Evolutionary conservation across 2,329 filamentous ascomycete species (phyloP).

Genomic region (Phialophora tarda): DNA sequence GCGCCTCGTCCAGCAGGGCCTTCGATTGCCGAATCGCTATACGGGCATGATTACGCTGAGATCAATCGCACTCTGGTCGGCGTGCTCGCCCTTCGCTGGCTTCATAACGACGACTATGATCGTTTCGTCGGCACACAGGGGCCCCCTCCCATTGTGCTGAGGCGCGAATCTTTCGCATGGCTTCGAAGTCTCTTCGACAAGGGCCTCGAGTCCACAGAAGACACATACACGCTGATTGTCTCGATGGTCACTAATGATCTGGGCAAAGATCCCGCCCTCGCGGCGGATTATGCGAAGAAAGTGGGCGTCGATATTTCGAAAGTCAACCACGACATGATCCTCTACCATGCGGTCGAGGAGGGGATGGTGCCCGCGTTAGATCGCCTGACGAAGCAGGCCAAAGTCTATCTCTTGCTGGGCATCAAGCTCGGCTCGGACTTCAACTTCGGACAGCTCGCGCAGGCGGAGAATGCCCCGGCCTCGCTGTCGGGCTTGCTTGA

Average conservation of each 20-base stretch:
- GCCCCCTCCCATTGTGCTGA: conserved; percentile 36
- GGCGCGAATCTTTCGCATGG: conserved; percentile 41
- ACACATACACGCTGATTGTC: conserved; percentile 44
- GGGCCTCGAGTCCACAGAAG: conserved; percentile 29
- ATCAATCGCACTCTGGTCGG: conserved; percentile 49
- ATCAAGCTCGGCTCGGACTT: conserved; percentile 46
- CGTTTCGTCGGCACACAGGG: conserved; percentile 42
- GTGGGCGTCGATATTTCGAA: conserved; percentile 24
- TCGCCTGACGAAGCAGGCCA: conserved; percentile 33
- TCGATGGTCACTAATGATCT: conserved; percentile 48
- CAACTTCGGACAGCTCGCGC: conserved; percentile 49
- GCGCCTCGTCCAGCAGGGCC: conserved; percentile 14
- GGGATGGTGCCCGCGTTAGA: conserved; percentile 42
- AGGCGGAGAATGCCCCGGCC: conserved; percentile 46
- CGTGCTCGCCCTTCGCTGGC: conserved; percentile 48
- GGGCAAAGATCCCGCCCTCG: conserved; percentile 46
- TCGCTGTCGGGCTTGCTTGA: conserved; percentile 41
- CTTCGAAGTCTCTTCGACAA: conserved; percentile 38
- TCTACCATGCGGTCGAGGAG: conserved; percentile 41
- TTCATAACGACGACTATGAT: conserved; percentile 45
- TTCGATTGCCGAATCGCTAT: conserved; percentile 45
- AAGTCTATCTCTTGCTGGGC: conserved; percentile 42
- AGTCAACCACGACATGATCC: conserved; percentile 45
- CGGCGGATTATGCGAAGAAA: conserved; percentile 33
- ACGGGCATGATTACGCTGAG: conserved; percentile 44